Base-by-base conservation (phyloP, 2,329 filamentous ascomycete genomes). In the Alternaria sp. region DNA sequence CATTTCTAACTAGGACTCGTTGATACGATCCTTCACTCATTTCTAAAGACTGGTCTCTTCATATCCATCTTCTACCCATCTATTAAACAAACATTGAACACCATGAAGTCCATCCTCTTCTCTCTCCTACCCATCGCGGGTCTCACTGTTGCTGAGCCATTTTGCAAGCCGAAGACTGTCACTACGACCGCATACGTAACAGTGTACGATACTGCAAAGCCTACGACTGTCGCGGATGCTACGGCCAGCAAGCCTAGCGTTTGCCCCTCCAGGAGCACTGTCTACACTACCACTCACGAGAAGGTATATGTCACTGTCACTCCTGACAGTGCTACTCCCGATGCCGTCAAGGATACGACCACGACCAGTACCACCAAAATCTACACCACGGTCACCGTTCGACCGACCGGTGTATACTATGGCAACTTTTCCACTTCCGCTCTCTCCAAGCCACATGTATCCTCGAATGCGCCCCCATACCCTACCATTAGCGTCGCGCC, bases 51-150 rank as follows among this genome's bases (percentile, higher is more conserved):
- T 55, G 39, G 28, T 50, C 56, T 50, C 54, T 63, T 46, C 45
- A 45, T 50, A 48, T 51, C 42, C 49, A 39, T 39, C 39, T 37
- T 40, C 9, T 29, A 36, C 31, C 42, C 34, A 36, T n/a, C n/a
- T 33, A 49, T 54, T 34, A 50, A 33, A 21, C 45, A 51, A 46
- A 59, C 42, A 57, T 33, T 17, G 46, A 26, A 48, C 53, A 68
- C 33, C 7, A 74, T 74, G 72, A 74, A 68, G 66, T 67, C 70
- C 17, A 59, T 62, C 29, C 61, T 74, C 61, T 36, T 71, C 50
- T 61, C 66, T 31, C 55, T 74, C 44, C 54, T 74, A 11, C 70
- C 72, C 52, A 56, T 74, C 36, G 65, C 63, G 48, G 63, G 69
- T 39, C 53, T 73, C 46, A 69, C 67, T 33, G 49, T 71, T 34